A percentile compares a stretch with the other conserved stretches of the same genome.
Conservation (phyloP, 306 rosid species). For the Castanea crenata region DNA sequence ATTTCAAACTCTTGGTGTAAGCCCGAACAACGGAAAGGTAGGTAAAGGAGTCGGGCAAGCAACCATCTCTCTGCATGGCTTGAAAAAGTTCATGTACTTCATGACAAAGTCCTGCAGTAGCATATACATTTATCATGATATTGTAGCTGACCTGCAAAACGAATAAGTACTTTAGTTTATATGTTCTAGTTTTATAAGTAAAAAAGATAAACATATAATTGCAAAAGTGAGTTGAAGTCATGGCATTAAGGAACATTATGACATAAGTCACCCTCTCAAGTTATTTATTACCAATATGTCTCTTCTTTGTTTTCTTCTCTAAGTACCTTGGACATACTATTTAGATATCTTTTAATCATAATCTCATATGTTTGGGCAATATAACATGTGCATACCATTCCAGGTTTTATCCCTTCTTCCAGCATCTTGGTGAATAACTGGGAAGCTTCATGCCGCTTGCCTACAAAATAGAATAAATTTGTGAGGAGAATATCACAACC, state of each 20-base stretch:
- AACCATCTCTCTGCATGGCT: conserved; percentile 63
- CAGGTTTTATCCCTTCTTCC: conserved; percentile 74
- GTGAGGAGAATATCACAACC: background rate
- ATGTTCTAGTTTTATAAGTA: background rate
- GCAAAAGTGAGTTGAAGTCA: background rate
- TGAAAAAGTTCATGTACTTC: conserved; percentile 63
- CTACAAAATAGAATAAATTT: conserved; percentile 37
- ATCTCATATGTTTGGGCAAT: background rate
- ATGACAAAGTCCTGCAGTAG: conserved; percentile 59
- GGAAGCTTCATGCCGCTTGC: conserved; percentile 70
- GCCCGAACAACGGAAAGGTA: conserved; percentile 75
- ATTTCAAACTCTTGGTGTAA: conserved; percentile 56
- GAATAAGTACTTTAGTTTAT: conserved; percentile 17
- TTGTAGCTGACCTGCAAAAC: conserved; percentile 81
- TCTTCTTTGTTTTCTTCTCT: background rate
- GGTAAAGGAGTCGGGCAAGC: conserved; percentile 64
- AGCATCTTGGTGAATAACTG: conserved; percentile 70
- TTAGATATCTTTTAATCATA: background rate
- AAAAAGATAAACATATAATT: too few relatives aligned
- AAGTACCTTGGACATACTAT: background rate
- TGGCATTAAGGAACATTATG: background rate
- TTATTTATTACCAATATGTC: background rate
- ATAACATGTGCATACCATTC: conserved; percentile 54
- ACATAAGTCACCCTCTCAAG: background rate
- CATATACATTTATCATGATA: conserved; percentile 81